Conservation (phyloP, 306 rosid genomes). For the Quercus dentata region DNA sequence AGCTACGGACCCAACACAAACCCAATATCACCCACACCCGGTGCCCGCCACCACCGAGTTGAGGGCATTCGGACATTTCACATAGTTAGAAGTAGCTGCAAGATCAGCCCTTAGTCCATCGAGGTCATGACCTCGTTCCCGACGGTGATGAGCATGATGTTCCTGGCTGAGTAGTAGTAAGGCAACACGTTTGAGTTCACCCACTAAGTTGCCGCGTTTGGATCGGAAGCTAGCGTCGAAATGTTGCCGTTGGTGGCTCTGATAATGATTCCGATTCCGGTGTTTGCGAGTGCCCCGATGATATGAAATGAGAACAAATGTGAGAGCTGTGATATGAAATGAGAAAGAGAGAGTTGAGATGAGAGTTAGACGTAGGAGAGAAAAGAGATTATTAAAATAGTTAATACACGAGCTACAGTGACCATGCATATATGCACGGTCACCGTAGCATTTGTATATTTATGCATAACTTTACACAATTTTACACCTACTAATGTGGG, state of each 20-base stretch:
- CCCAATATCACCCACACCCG: too few species aligned
- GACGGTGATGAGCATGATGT: conserved; percentile 66
- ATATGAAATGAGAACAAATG: not conserved
- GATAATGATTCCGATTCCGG: conserved; percentile 38
- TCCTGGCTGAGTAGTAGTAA: conserved; percentile 58
- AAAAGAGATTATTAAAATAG: too few species aligned
- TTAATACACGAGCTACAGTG: too few species aligned
- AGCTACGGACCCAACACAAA: too few species aligned
- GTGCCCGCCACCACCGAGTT: conserved; percentile 8
- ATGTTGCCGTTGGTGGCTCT: conserved; percentile 62
- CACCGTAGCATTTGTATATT: too few species aligned
- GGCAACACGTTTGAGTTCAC: conserved; percentile 61
- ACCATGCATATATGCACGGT: too few species aligned
- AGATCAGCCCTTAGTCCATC: conserved; percentile 40
- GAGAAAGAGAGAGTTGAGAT: too few species aligned
- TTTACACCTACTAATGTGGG: too few species aligned
- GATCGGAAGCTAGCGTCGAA: conserved; percentile 57
- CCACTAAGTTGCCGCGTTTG: conserved; percentile 62
- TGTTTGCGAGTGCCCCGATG: conserved; percentile 51
- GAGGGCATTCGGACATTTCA: conserved; percentile 67
- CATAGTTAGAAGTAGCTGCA: conserved; percentile 73
- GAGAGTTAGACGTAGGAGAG: too few species aligned
- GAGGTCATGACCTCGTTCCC: conserved; percentile 78
- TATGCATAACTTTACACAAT: too few species aligned
- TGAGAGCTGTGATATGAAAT: too few species aligned